A percentile compares a stretch with the other conserved stretches of the same genome.
These are phyloP conservation scores for Aureobasidium namibiae DNA, from an alignment of 2,329 filamentous ascomycete species.

Conservation along the genomic window DNA sequence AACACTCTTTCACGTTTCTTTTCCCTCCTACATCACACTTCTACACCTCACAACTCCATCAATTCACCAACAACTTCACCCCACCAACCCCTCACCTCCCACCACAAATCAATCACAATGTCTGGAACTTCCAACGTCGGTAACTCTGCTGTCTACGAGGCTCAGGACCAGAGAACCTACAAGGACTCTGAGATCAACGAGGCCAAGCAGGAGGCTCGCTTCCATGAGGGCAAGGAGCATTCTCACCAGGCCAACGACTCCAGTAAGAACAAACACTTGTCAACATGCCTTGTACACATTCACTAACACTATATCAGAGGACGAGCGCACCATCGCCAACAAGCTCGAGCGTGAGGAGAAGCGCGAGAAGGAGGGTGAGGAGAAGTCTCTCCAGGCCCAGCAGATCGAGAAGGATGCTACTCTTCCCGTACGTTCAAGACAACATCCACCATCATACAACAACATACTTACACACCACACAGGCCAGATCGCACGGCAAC, in stretches of 20 bases:
- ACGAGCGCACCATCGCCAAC: slow-evolving; percentile 64
- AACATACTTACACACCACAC: not conserved
- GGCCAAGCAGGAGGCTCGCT: slow-evolving; percentile 48
- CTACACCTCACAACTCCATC: slow-evolving; percentile 7
- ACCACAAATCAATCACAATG: slow-evolving; percentile 30
- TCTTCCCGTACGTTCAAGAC: slow-evolving; percentile 27
- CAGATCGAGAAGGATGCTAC: slow-evolving; percentile 52
- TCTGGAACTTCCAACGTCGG: slow-evolving; percentile 55
- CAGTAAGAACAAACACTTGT: slow-evolving; percentile 44
- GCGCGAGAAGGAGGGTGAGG: slow-evolving; percentile 37
- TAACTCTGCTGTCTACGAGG: slow-evolving; percentile 59
- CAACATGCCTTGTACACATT: not conserved
- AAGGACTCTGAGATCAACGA: slow-evolving; percentile 46
- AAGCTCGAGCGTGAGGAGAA: slow-evolving; percentile 57
- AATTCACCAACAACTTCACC: not conserved
- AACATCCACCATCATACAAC: not conserved
- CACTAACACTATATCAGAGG: slow-evolving; percentile 43
- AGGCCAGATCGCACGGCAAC: slow-evolving; percentile 61
- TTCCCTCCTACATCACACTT: slow-evolving; percentile 7
- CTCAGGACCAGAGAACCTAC: slow-evolving; percentile 55
- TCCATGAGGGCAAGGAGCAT: slow-evolving; percentile 62
- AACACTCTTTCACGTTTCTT: slow-evolving; percentile 6
- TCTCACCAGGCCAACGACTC: slow-evolving; percentile 63
- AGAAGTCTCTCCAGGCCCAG: slow-evolving; percentile 28
- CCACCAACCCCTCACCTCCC: not conserved